Evolutionary conservation across 2,329 filamentous ascomycete genomes (phyloP).

Genomic region (Escovopsis weberi): DNA sequence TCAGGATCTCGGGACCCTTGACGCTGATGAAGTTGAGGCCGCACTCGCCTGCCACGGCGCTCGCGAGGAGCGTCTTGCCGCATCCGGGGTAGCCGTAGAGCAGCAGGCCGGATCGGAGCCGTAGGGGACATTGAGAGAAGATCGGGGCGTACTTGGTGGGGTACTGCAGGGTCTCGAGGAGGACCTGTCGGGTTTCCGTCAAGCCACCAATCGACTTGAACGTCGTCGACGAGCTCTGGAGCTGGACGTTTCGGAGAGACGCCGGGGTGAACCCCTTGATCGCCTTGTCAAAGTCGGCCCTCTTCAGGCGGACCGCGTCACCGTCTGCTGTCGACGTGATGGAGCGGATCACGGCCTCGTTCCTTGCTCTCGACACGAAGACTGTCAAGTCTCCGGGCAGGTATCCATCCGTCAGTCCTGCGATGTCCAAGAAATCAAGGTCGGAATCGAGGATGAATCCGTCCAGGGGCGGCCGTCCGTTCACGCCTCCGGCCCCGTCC

Average conservation of each 20-base stretch:
- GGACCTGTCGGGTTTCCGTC: slow-evolving; percentile 70
- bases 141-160: slow-evolving; percentile 97
- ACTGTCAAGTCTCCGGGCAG: slow-evolving; percentile 90
- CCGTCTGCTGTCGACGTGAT: slow-evolving; percentile 41
- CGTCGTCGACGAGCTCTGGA: slow-evolving; percentile 84
- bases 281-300: slow-evolving; percentile 68
- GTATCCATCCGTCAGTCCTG: slow-evolving; percentile 90
- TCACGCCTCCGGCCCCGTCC: slow-evolving; percentile 34
- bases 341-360: slow-evolving; percentile 80
- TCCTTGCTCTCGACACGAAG: slow-evolving; percentile 73
- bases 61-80: slow-evolving; percentile 90
- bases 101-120: slow-evolving; percentile 82
- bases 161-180: slow-evolving; percentile 90
- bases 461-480: slow-evolving; percentile 34
- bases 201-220: slow-evolving; percentile 89
- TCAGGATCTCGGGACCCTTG: slow-evolving; percentile 94
- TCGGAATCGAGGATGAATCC: slow-evolving; percentile 62
- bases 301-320: slow-evolving; percentile 45
- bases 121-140: slow-evolving; percentile 86
- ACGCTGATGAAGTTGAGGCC: slow-evolving; percentile 97
- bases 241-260: slow-evolving; percentile 81
- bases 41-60: slow-evolving; percentile 93
- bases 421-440: slow-evolving; percentile 83
- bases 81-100: slow-evolving; percentile 93
- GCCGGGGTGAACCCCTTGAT: slow-evolving; percentile 89